Evolutionary conservation across 306 rosid species (phyloP), one percentile per base, ranked within the genome.

Genomic region (Urtica urens): DNA sequence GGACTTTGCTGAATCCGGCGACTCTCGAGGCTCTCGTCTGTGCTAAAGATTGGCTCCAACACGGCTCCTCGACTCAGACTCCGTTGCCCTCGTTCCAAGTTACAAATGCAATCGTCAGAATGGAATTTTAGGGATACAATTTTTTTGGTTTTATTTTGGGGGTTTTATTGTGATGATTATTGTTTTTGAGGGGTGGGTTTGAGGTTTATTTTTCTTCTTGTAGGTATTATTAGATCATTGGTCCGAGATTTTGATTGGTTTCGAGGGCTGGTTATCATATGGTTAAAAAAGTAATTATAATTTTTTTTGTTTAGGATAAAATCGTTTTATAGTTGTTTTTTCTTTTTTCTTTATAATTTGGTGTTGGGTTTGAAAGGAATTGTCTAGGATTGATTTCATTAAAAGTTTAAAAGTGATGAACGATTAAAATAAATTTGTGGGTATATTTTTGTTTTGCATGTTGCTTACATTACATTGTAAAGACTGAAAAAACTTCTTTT

Each of bases 1-100:
- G 74, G 27, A 74, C 77, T 72, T 77, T 73, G 5, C 55, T 84
- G 71, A 60, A 62, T 47, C 66, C 92, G 0, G 38, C 23, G 23
- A 84, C 81, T n/a, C 80, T 84, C 1, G 93, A 90, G 67, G 93
- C 95, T 58, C 84, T 90, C 46, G 46, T 79, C 55, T 90, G 97
- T 53, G 60, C 92, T 49, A 84, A 70, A 65, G 95, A 81, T 28
- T 90, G 97, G 97, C 66, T 84, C 21, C 78, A 59, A 27, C 30
- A 46, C 23, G 87, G 76, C 50, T 58, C 72, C 39, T 59, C 68
- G 25, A 58, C 75, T 2, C 45, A 64, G 21, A 51, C 67, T 27
- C 35, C 71, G 21, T 34, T 64, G 23, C 40, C 71, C 14, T 22
- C 79, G 6, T 58, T 11, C 35, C 70, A 59, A 51, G 66, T 55